These are phyloP conservation scores for Ophiocordyceps camponoti-rufipedis DNA, from an alignment of 2,329 filamentous ascomycete species.

Conservation along the genomic window DNA sequence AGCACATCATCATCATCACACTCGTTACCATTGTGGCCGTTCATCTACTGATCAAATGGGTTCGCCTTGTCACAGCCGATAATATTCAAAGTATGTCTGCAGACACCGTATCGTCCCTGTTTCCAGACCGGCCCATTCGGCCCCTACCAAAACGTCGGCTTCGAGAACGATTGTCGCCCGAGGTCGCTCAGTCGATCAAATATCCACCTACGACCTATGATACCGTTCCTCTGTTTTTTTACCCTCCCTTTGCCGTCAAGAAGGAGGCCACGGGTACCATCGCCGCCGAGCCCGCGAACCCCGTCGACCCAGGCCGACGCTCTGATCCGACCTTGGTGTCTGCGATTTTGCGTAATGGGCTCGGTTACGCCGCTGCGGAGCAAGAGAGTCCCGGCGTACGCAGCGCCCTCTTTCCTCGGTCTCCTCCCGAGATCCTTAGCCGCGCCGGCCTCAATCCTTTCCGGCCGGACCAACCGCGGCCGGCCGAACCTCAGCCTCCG, in stretches of 20 bases:
- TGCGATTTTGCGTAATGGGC: slow-evolving; percentile 13
- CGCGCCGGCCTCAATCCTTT: slow-evolving; percentile 22
- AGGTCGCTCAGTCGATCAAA: slow-evolving; percentile 64
- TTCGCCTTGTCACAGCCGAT: slow-evolving; percentile 15
- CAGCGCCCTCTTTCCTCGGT: slow-evolving; percentile 23
- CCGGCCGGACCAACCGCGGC: slow-evolving; percentile 25
- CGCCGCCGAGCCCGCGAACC: slow-evolving; percentile 6
- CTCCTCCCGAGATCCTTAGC: slow-evolving; percentile 25
- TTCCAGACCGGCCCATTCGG: slow-evolving; percentile 80
- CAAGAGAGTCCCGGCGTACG: slow-evolving; percentile 32
- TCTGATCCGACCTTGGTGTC: slow-evolving; percentile 8
- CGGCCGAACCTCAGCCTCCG: slow-evolving; percentile 33
- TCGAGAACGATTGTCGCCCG: slow-evolving; percentile 70
- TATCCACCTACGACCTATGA: slow-evolving; percentile 63
- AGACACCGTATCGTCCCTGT: slow-evolving; percentile 65
- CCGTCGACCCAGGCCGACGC: slow-evolving; percentile 7
- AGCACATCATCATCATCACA: slow-evolving; percentile 3
- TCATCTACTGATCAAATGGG: slow-evolving; percentile 11
- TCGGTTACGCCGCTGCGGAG: slow-evolving; percentile 39
- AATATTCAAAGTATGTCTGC: slow-evolving; percentile 39
- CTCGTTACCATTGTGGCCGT: slow-evolving; percentile 5
- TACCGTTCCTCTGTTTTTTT: slow-evolving; percentile 53
- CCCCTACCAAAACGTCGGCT: slow-evolving; percentile 80
- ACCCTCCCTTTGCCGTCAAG: slow-evolving; percentile 33
- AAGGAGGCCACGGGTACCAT: slow-evolving; percentile 18